Conservation (phyloP, 1,139 yeast species). For the Lodderomyces theae region DNA sequence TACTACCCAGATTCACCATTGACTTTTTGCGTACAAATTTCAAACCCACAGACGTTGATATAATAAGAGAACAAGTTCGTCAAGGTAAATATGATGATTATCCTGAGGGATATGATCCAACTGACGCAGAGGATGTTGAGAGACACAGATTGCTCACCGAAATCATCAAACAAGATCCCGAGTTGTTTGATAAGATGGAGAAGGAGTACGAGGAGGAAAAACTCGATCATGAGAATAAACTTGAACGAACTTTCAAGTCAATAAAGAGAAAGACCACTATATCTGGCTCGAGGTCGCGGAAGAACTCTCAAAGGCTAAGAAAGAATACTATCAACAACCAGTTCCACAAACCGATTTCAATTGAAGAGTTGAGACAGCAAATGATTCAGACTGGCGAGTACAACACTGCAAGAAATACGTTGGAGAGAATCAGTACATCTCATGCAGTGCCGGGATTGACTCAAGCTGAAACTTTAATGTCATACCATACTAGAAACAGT, state of each 20-base stretch:
- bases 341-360: constrained; percentile 34
- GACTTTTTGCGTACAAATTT: constrained; percentile 49
- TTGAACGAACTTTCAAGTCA: constrained; percentile 34
- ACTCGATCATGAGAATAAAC: constrained; percentile 20
- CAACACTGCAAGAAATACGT: constrained; percentile 29
- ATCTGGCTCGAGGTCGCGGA: constrained; percentile 17
- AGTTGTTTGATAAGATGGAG: constrained; percentile 34
- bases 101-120: constrained; percentile 59
- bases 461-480: constrained; percentile 48
- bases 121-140: constrained; percentile 47
- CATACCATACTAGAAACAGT: constrained; percentile 45
- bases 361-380: constrained; percentile 38
- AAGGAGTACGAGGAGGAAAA: constrained; percentile 16
- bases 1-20: constrained; percentile 52
- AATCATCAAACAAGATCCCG: constrained; percentile 35
- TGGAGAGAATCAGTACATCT: constrained; percentile 43
- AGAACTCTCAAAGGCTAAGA: constrained; percentile 28
- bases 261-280: constrained; percentile 35
- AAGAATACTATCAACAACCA: constrained; percentile 32
- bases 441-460: constrained; percentile 52
- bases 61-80: constrained; percentile 49
- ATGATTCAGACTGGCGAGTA: constrained; percentile 44
- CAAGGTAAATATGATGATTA: constrained; percentile 48
- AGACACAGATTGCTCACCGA: constrained; percentile 38
- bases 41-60: constrained; percentile 53